phyloP scores from a whole-genome alignment of 345 rosid species.

The Sisymbrium altissimum region DNA sequence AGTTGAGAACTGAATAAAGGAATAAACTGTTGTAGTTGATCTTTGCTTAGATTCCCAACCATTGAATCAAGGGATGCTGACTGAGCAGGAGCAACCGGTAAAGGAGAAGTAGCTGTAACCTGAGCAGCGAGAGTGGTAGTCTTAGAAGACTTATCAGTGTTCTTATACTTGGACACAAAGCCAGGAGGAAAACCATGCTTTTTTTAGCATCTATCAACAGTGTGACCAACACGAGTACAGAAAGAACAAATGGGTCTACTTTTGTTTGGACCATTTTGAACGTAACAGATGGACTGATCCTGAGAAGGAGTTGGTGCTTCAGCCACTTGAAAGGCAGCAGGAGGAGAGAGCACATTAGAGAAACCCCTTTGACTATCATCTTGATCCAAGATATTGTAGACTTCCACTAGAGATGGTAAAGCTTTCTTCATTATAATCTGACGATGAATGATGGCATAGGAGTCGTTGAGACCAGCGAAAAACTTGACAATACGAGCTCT shows the following conservation, averaged over 20 bases:
- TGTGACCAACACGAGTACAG: neutral
- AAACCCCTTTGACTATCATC: neutral
- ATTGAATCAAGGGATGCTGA: too few relatives aligned
- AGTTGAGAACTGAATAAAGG: neutral
- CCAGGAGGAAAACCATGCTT: neutral
- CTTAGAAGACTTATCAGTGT: neutral
- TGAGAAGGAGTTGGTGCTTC: too few relatives aligned
- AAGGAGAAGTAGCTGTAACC: too few relatives aligned
- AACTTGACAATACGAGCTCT: neutral
- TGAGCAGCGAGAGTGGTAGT: too few relatives aligned
- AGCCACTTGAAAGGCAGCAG: neutral
- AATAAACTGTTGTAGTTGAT: too few relatives aligned
- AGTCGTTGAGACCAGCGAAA: neutral
- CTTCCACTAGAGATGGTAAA: neutral
- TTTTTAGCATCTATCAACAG: neutral
- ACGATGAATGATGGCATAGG: neutral
- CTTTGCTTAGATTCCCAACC: too few relatives aligned
- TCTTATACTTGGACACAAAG: neutral
- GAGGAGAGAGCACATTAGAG: neutral
- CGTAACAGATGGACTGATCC: neutral
- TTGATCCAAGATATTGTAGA: neutral
- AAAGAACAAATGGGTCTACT: neutral
- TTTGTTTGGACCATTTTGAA: neutral
- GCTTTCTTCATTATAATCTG: neutral
- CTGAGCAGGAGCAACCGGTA: too few relatives aligned